Conservation (phyloP, 306 rosid genomes). For the Heteromeles arbutifolia region DNA sequence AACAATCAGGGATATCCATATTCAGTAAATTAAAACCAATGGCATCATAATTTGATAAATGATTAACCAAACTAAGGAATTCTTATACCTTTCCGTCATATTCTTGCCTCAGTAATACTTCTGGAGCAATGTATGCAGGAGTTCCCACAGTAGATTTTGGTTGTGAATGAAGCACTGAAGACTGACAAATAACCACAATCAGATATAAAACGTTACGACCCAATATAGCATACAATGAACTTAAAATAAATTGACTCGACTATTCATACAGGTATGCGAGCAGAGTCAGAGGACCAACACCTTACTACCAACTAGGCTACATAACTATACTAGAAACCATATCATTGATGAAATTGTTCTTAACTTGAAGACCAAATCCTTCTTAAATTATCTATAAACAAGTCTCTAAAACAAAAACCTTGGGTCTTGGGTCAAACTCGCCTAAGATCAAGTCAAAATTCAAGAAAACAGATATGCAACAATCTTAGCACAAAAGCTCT, state of each 20-base stretch:
- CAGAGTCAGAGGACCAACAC: not conserved
- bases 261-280: not conserved
- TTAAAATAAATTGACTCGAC: not conserved
- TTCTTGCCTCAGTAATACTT: slow-evolving; percentile 75
- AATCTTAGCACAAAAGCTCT: not conserved
- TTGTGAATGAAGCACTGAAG: slow-evolving; percentile 92
- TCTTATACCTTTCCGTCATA: slow-evolving; percentile 85
- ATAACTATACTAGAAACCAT: not conserved
- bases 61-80: slow-evolving; percentile 1
- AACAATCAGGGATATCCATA: not conserved
- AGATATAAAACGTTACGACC: not conserved
- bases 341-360: not conserved
- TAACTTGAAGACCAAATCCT: slow-evolving; percentile 1
- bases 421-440: not conserved
- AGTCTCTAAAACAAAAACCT: not conserved
- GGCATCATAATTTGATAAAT: not conserved
- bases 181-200: slow-evolving; percentile 45
- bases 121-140: slow-evolving; percentile 98
- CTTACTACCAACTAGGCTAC: not conserved
- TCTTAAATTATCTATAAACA: slow-evolving; percentile 1
- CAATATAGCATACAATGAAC: not conserved
- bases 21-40: not conserved
- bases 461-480: not conserved
- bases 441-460: not conserved
- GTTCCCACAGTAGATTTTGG: slow-evolving; percentile 97